These are phyloP conservation scores for Leccinum subrobustum DNA, from an alignment of 1,284 basidiomycete genomes.

Conservation along the genomic window DNA sequence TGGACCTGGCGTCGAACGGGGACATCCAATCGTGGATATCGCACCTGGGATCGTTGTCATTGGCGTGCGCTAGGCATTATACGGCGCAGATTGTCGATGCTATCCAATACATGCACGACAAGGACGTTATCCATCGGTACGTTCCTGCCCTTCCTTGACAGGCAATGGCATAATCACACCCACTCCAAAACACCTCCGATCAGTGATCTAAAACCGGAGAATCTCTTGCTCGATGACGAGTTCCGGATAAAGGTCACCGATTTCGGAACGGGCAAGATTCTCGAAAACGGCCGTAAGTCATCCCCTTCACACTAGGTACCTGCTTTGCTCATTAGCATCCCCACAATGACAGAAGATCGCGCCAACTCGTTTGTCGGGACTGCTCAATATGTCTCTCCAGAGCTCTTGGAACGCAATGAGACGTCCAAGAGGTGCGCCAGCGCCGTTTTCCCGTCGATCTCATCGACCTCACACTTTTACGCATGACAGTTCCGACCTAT, in stretches of 20 bases:
- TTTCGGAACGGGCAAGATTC: constrained; percentile 93
- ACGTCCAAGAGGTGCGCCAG: constrained; percentile 61
- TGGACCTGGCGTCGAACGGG: constrained; percentile 86
- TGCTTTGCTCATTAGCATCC: constrained; percentile 8
- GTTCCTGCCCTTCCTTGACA: constrained; percentile 14
- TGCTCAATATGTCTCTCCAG: constrained; percentile 94
- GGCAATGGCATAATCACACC: constrained; percentile 9
- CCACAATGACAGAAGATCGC: constrained; percentile 40
- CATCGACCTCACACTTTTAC: background rate
- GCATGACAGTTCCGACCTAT: constrained; percentile 79
- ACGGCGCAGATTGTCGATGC: constrained; percentile 88
- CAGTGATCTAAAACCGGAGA: constrained; percentile 90
- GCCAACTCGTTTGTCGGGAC: constrained; percentile 93
- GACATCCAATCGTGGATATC: constrained; percentile 83
- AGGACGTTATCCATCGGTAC: constrained; percentile 84
- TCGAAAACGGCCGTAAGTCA: constrained; percentile 54
- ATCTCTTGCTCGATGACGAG: constrained; percentile 82
- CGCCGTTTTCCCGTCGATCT: background rate
- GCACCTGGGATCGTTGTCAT: constrained; percentile 82
- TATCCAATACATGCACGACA: constrained; percentile 85
- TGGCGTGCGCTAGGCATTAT: constrained; percentile 77
- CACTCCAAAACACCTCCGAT: background rate
- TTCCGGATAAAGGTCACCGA: constrained; percentile 94
- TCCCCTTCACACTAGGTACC: background rate
- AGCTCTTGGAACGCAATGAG: constrained; percentile 78